Evolutionary conservation across 176 grass and related monocot genomes (phyloP).

Genomic region (Aegilops sharonensis): DNA sequence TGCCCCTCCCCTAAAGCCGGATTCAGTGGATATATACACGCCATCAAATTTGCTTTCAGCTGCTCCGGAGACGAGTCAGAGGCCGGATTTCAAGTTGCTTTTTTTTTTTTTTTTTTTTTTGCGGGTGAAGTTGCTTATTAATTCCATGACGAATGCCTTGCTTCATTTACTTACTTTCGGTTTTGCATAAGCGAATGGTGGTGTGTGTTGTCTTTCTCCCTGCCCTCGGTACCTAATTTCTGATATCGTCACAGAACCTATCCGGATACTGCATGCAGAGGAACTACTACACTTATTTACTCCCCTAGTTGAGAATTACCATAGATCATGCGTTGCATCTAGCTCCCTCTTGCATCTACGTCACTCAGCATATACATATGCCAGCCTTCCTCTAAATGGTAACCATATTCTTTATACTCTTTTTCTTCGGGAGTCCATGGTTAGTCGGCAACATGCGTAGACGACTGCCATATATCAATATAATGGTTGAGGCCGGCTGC

Average conservation of each 20-base stretch:
- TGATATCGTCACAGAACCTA: conserved; percentile 47
- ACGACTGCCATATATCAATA: background rate
- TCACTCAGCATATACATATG: background rate
- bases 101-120: no score
- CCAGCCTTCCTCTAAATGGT: background rate
- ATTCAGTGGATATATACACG: conserved; percentile 42
- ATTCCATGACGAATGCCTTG: conserved; percentile 7
- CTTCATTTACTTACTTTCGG: background rate
- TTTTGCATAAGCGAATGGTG: conserved; percentile 5
- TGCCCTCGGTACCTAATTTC: conserved; percentile 38
- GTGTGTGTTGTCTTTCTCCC: conserved; percentile 8
- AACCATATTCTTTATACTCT: background rate
- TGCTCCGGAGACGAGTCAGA: conserved; percentile 35
- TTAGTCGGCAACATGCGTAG: background rate
- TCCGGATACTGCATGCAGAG: conserved; percentile 14
- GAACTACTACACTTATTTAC: background rate
- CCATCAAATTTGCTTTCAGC: conserved; percentile 37
- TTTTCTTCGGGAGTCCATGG: background rate
- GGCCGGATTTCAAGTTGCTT: background rate
- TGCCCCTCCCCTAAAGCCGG: conserved; percentile 4
- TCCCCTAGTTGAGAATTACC: conserved; percentile 3
- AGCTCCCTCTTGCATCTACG: background rate
- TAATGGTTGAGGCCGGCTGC: no score
- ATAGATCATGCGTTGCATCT: background rate
- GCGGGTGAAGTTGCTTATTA: background rate